phyloP scores from a whole-genome alignment of 306 rosid species.

The Rosa multiflora region DNA sequence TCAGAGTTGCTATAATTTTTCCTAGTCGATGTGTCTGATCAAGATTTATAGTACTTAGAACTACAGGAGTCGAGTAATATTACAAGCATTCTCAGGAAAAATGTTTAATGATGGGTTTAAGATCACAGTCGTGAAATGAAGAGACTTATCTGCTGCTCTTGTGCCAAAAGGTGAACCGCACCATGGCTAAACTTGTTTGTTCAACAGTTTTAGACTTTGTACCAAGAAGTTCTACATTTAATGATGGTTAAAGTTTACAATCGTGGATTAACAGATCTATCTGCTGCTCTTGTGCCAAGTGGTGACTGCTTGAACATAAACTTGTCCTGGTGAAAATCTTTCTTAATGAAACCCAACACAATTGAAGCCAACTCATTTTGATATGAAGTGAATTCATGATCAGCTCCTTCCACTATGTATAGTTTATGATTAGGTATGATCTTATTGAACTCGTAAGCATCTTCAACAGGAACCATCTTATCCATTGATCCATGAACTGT shows the following conservation, averaged over 20 bases:
- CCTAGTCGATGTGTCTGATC: neutral
- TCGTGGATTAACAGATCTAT: conserved; percentile 38
- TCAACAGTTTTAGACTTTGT: too few species aligned
- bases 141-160: conserved; percentile 22
- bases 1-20: neutral
- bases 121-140: conserved; percentile 51
- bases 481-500: conserved; percentile 90
- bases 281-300: conserved; percentile 10
- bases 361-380: conserved; percentile 60
- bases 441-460: conserved; percentile 67
- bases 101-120: neutral
- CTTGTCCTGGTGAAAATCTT: conserved; percentile 26
- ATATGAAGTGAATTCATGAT: conserved; percentile 66
- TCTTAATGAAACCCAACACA: conserved; percentile 60
- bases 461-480: conserved; percentile 64
- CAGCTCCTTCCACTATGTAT: conserved; percentile 68
- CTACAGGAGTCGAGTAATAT: neutral
- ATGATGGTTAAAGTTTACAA: too few species aligned
- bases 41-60: neutral
- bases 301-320: conserved; percentile 29
- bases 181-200: too few species aligned
- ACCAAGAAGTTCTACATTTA: too few species aligned
- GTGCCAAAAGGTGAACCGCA: conserved; percentile 9
- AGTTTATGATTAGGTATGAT: conserved; percentile 64
- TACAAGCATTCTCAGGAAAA: neutral